A percentile compares a stretch with the other conserved stretches of the same genome.
These are phyloP conservation scores for Paraconiothyrium brasiliense DNA, from an alignment of 2,329 filamentous ascomycete genomes.

Conservation along the genomic window DNA sequence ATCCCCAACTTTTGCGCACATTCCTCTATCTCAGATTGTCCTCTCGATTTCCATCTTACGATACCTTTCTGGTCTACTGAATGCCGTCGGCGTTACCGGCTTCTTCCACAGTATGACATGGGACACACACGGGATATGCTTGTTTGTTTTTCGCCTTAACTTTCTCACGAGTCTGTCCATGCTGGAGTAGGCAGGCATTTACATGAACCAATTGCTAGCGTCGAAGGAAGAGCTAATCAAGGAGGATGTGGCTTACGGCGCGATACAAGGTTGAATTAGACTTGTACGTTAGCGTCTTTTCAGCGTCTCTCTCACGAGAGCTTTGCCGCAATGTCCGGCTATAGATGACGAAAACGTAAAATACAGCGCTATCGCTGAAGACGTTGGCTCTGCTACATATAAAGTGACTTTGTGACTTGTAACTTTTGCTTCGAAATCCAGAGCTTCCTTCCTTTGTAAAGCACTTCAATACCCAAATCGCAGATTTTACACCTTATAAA, in stretches of 20 bases:
- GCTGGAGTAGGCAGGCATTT: neutral
- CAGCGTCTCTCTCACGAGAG: neutral
- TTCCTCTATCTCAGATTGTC: neutral
- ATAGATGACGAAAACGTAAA: neutral
- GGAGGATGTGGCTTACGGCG: neutral
- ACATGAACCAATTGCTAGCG: neutral
- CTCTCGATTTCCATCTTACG: neutral
- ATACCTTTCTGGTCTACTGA: neutral
- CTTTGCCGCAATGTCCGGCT: neutral
- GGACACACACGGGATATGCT: neutral
- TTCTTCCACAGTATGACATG: neutral
- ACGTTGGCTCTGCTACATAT: neutral
- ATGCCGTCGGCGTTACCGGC: neutral
- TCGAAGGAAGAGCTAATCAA: neutral
- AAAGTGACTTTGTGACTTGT: neutral
- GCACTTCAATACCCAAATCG: too few relatives aligned
- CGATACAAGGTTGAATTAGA: conserved; percentile 1
- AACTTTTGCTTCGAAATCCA: neutral
- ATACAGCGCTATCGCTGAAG: conserved; percentile 1
- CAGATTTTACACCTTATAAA: conserved; percentile 10
- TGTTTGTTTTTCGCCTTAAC: too few relatives aligned
- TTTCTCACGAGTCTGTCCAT: too few relatives aligned
- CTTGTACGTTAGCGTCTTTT: conserved; percentile 11
- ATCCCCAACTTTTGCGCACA: neutral
- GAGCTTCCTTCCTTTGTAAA: too few relatives aligned